A percentile compares a stretch with the other conserved stretches of the same genome.
Evolutionary conservation across 176 grass and related monocot genomes (phyloP).

Genomic region (Oryza coarctata): DNA sequence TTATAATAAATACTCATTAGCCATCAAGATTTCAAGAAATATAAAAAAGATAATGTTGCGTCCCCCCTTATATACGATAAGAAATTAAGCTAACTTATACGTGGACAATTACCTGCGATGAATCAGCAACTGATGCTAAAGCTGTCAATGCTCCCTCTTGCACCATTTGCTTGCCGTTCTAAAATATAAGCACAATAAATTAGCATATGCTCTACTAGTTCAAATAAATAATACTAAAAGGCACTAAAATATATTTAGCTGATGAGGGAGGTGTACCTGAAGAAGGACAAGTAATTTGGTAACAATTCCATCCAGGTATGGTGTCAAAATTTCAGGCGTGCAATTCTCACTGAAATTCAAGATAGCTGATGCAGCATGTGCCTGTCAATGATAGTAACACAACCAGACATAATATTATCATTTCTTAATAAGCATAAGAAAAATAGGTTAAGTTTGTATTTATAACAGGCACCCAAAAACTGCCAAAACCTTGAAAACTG

Average conservation of each 20-base stretch:
- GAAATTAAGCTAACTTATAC: background rate
- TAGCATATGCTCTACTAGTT: slow-evolving; percentile 13
- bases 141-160: slow-evolving; percentile 97
- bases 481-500: background rate
- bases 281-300: slow-evolving; percentile 94
- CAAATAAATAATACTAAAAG: slow-evolving; percentile 12
- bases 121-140: slow-evolving; percentile 98
- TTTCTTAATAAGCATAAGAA: slow-evolving; percentile 1
- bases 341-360: slow-evolving; percentile 98
- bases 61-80: background rate
- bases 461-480: background rate
- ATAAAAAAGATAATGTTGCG: background rate
- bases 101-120: slow-evolving; percentile 69
- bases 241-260: background rate
- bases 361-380: slow-evolving; percentile 94
- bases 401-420: slow-evolving; percentile 3
- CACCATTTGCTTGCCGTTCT: slow-evolving; percentile 99
- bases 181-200: slow-evolving; percentile 30
- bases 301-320: slow-evolving; percentile 92
- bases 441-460: background rate
- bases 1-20: background rate
- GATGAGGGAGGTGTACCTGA: slow-evolving; percentile 46
- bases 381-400: slow-evolving; percentile 42
- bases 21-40: slow-evolving; percentile 1
- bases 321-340: slow-evolving; percentile 92